These are phyloP conservation scores for Heliophila coronopifolia DNA, from an alignment of 441 rosid species.

Conservation along the genomic window DNA sequence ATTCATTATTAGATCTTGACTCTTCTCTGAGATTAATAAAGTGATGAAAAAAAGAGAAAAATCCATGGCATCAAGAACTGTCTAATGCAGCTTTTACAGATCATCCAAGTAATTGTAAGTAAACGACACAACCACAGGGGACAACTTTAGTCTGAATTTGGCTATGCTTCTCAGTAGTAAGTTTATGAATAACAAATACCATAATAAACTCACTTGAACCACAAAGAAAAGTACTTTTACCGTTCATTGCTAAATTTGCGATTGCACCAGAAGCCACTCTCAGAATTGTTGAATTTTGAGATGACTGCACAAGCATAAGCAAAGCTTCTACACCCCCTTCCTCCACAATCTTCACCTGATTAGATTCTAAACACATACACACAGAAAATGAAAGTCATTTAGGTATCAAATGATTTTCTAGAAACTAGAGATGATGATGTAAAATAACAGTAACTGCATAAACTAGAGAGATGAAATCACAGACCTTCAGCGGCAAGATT, in stretches of 20 bases:
- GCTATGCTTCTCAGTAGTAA: neutral
- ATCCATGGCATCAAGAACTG: neutral
- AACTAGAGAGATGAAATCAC: conserved; percentile 13
- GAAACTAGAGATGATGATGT: conserved; percentile 2
- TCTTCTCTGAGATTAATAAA: conserved; percentile 45
- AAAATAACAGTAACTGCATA: neutral
- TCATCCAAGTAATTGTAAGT: neutral
- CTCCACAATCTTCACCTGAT: conserved; percentile 82
- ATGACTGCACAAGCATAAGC: conserved; percentile 58
- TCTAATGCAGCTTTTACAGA: neutral
- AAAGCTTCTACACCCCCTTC: conserved; percentile 89
- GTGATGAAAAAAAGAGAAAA: neutral
- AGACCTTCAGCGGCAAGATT: conserved; percentile 96
- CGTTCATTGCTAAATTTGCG: conserved; percentile 94
- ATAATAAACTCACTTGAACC: conserved; percentile 10
- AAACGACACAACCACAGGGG: conserved; percentile 10
- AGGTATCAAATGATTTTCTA: neutral
- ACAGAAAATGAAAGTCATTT: conserved; percentile 16
- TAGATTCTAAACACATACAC: conserved; percentile 45
- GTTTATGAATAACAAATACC: too few relatives aligned
- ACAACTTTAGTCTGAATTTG: neutral
- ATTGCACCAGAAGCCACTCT: conserved; percentile 93
- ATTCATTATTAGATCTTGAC: conserved; percentile 79
- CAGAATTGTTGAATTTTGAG: conserved; percentile 65
- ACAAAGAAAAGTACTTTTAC: conserved; percentile 33